Percentiles rank a stretch among this genome's conserved stretches.
phyloP scores from a whole-genome alignment of 106 monocot species.

The Dioscorea dumetorum region DNA sequence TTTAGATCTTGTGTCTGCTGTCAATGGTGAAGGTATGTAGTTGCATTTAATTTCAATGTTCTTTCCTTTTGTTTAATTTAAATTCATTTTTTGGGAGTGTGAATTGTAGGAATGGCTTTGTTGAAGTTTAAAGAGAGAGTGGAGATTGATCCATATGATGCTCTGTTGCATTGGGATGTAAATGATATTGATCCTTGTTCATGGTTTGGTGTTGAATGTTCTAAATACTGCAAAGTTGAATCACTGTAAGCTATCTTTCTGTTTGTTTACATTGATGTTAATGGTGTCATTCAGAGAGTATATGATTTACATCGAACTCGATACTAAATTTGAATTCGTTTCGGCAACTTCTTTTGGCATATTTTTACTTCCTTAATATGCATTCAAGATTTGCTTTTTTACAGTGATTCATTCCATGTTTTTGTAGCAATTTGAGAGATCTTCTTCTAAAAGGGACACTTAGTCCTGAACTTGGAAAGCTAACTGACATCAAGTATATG shows the following conservation, averaged over 20 bases:
- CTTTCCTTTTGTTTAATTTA: not conserved
- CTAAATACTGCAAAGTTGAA: conserved; percentile 33
- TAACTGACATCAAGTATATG: conserved; percentile 7
- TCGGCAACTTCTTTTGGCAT: no score
- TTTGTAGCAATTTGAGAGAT: conserved; percentile 13
- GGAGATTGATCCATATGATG: conserved; percentile 34
- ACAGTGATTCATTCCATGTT: no score
- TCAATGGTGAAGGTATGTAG: conserved; percentile 48
- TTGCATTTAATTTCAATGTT: not conserved
- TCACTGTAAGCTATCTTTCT: conserved; percentile 36
- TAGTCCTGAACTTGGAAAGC: conserved; percentile 14
- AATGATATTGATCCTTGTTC: conserved; percentile 29
- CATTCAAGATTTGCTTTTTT: no score
- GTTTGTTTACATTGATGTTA: no score
- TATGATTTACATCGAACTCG: no score
- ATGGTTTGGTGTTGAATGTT: conserved; percentile 48
- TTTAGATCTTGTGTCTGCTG: conserved; percentile 16
- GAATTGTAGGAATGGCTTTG: conserved; percentile 29
- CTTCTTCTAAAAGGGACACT: conserved; percentile 10
- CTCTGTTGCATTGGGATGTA: conserved; percentile 37
- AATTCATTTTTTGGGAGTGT: not conserved
- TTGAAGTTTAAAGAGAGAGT: conserved; percentile 37
- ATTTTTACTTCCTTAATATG: no score
- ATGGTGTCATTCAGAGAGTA: no score
- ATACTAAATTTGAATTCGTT: no score